phyloP scores from a whole-genome alignment of 78 protist species.

The Isochrysis galbana region DNA sequence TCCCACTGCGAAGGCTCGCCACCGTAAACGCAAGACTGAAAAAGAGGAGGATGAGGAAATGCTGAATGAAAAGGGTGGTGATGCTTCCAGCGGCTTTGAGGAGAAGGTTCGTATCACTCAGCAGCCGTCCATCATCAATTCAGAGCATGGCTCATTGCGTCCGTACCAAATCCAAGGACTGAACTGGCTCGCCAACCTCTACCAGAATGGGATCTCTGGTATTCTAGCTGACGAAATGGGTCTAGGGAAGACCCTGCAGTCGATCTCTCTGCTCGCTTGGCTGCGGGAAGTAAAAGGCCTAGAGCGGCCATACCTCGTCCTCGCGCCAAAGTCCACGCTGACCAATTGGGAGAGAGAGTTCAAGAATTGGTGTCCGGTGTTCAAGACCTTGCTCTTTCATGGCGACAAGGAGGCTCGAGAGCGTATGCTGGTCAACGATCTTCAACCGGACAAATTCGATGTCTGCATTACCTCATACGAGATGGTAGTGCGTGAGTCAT shows the following conservation, averaged over 20 bases:
- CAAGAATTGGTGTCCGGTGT: slow-evolving; percentile 42
- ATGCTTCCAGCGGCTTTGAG: neutral
- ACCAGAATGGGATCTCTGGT: slow-evolving; percentile 45
- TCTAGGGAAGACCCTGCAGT: slow-evolving; percentile 91
- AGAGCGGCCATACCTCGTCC: slow-evolving; percentile 51
- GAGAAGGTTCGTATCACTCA: neutral
- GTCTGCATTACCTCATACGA: slow-evolving; percentile 91
- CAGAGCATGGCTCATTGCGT: slow-evolving; percentile 31
- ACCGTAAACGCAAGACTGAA: neutral
- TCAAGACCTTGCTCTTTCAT: slow-evolving; percentile 57
- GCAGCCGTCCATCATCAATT: neutral
- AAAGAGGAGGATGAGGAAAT: slow-evolving; percentile 28
- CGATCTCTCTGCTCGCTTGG: slow-evolving; percentile 79
- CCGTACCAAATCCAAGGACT: slow-evolving; percentile 86
- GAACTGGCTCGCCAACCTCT: slow-evolving; percentile 74
- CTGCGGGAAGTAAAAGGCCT: slow-evolving; percentile 58
- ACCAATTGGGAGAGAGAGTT: slow-evolving; percentile 73
- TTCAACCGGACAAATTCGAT: slow-evolving; percentile 75
- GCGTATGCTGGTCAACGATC: neutral
- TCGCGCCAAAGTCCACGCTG: slow-evolving; percentile 93
- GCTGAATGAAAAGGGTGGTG: neutral
- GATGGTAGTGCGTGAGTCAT: slow-evolving; percentile 76
- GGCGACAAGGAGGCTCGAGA: slow-evolving; percentile 86
- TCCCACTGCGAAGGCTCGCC: neutral
- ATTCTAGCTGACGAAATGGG: slow-evolving; percentile 79